These are phyloP conservation scores for Termitomyces sp. DNA, from an alignment of 768 basidiomycete species.

Conservation along the genomic window DNA sequence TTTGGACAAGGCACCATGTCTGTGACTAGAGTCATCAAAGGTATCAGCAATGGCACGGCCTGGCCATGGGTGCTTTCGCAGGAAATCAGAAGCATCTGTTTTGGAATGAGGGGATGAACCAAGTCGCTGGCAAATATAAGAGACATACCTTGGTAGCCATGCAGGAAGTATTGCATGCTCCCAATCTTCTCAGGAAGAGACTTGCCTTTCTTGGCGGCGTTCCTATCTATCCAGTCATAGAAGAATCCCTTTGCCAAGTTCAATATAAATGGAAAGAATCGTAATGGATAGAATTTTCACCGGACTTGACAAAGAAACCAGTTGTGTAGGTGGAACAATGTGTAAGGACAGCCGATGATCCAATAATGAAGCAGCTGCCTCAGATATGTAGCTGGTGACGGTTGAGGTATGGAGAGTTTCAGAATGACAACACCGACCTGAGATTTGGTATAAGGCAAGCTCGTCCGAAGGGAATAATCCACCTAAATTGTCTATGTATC, in stretches of 20 bases:
- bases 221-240: conserved; percentile 88
- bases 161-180: conserved; percentile 84
- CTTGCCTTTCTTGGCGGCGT: conserved; percentile 77
- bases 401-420: not conserved
- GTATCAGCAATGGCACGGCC: conserved; percentile 80
- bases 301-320: conserved; percentile 77
- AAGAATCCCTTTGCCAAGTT: conserved; percentile 63
- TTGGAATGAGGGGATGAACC: not conserved
- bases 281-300: conserved; percentile 24
- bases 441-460: conserved; percentile 87
- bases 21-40: conserved; percentile 78
- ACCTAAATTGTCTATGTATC: conserved; percentile 83
- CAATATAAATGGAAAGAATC: not conserved
- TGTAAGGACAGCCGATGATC: conserved; percentile 68
- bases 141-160: conserved; percentile 66
- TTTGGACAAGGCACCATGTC: conserved; percentile 64
- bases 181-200: conserved; percentile 84
- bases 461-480: conserved; percentile 88
- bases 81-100: conserved; percentile 83
- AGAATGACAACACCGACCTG: conserved; percentile 39
- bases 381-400: conserved; percentile 68
- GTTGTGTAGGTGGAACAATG: conserved; percentile 82
- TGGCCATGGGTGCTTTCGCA: conserved; percentile 84
- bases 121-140: not conserved
- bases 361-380: conserved; percentile 82